Conservation (phyloP, 495 filamentous ascomycete species). For the Paragyromitra xinjiangensis region DNA sequence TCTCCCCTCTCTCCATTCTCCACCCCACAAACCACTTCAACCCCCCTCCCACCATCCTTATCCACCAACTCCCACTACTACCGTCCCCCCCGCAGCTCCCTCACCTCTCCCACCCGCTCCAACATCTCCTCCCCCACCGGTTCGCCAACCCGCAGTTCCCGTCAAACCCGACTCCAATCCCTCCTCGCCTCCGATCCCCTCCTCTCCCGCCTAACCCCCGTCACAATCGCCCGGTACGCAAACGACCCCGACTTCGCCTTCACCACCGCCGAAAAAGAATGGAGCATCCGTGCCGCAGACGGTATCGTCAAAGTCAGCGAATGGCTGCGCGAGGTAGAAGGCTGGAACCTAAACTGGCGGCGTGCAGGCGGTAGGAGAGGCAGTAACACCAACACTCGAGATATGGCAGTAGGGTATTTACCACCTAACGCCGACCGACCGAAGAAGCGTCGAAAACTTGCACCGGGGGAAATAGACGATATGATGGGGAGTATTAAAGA, state of each 20-base stretch:
- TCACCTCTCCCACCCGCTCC: conserved; percentile 54
- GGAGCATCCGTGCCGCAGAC: conserved; percentile 54
- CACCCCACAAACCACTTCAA: conserved; percentile 10
- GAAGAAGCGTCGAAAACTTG: conserved; percentile 46
- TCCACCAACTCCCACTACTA: conserved; percentile 52
- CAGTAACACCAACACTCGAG: conserved; percentile 19
- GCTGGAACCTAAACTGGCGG: conserved; percentile 53
- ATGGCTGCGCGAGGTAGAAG: conserved; percentile 56
- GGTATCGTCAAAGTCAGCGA: conserved; percentile 55
- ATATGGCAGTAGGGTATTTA: conserved; percentile 52
- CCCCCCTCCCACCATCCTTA: conserved; percentile 31
- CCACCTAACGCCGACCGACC: conserved; percentile 40
- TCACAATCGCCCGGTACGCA: conserved; percentile 46
- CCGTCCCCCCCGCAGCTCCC: conserved; percentile 49
- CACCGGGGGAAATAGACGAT: not conserved
- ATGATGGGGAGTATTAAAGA: conserved; percentile 43
- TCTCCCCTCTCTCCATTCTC: conserved; percentile 47
- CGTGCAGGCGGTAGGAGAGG: conserved; percentile 10
- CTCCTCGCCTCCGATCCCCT: conserved; percentile 54
- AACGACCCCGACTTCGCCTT: conserved; percentile 51
- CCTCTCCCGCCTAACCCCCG: conserved; percentile 50
- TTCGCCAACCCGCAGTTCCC: conserved; percentile 50
- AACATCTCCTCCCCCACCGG: conserved; percentile 50
- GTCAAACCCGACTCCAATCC: conserved; percentile 51
- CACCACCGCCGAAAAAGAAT: conserved; percentile 50